Evolutionary conservation across 495 filamentous ascomycete genomes (phyloP), one percentile per base, ranked within the genome.

Genomic region (Glarea lozoyensis): DNA sequence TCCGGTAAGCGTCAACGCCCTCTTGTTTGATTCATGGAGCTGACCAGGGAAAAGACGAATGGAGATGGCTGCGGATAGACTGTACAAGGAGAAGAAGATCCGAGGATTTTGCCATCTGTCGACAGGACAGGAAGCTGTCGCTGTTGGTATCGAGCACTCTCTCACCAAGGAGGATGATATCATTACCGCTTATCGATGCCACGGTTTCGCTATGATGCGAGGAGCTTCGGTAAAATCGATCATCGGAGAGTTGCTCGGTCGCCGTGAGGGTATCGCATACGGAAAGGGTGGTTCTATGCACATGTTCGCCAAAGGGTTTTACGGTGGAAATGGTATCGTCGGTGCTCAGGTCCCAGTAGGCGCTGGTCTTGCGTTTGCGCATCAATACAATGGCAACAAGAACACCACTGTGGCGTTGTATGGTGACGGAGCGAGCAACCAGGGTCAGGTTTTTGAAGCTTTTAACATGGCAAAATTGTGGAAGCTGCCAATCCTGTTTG

Each of bases 381-480:
- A 97, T 71, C 81, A 94, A 67, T 98, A 98, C 72, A 81, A 77
- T 63, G 77, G 75, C 55, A 78, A 81, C 67, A 75, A 82, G 66
- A 88, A 85, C 61, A 86, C 85, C 37, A 86, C 85, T 43, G 75
- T 98, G 50, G 77, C 87, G 43, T 74, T 98, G 40, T 98, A 98
- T 63, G 92, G 90, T 74, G 92, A 98, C 56, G 92, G 92, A 70
- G 92, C 92, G 46, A 81, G 80, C 69, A 98, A 98, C 73, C 92
- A 98, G 75, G 92, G 92, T 53, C 92, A 98, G 67, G 93, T 98
- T 46, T 98, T 98, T 60, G 92, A 98, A 76, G 88, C 92, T 43
- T 98, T 94, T 78, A 98, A 98, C 80, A 98, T 98, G 92, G 92
- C 92, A 36, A 96, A 96, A 79, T 82, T 98, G 46, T 98, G 92